Base-by-base conservation (phyloP, 352 stramenopile species). In the Phytopythium litorale region DNA sequence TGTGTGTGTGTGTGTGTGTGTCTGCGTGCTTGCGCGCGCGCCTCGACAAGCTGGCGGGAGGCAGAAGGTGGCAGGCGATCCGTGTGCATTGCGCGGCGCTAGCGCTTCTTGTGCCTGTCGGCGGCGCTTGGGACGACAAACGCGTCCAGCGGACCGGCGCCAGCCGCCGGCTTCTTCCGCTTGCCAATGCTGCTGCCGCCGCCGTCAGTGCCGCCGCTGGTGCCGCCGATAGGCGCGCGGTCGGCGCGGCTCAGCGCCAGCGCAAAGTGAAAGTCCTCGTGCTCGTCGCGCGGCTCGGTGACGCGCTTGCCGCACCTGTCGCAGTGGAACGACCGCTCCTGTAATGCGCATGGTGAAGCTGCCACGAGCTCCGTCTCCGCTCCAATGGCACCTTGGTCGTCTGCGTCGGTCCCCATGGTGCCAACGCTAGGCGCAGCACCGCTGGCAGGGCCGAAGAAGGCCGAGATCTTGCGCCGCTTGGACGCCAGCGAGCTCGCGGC, bases 201-300 rank as follows among this genome's bases (percentile, higher is more conserved):
- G 12, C 35, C 12, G 49, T 25, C 18, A 19, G 18, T 25, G 42
- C 21, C 30, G n/a, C 16, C 12, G 46, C 21, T 16, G 21, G 58
- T 45, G 30, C 53, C 64, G 28, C 46, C 46, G 59, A 64, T 54
- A n/a, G 40, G 54, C 25, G 30, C 66, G 1, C 58, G 59, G 18
- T 79, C 67, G 3, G 55, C 57, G 30, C 67, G 68, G 28, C 73
- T 83, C 11, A 88, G 70, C 19, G 68, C 67, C 19, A 87, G 46
- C 13, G 80, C 80, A 40, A 87, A 78, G 51, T 89, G 80, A 58
- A 81, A 87, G 60, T 89, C 80, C 0, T 66, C 67, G 59, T 89
- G 80, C 57, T 89, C 78, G 1, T 49, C 54, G n/a, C 43, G 60
- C 28, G 76, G 53, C 54, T 81, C 77, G 12, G 40, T 52, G 42